These are phyloP conservation scores for Encephalitozoon romaleae DNA, from an alignment of 371 early-diverging fungal species.

Conservation along the genomic window DNA sequence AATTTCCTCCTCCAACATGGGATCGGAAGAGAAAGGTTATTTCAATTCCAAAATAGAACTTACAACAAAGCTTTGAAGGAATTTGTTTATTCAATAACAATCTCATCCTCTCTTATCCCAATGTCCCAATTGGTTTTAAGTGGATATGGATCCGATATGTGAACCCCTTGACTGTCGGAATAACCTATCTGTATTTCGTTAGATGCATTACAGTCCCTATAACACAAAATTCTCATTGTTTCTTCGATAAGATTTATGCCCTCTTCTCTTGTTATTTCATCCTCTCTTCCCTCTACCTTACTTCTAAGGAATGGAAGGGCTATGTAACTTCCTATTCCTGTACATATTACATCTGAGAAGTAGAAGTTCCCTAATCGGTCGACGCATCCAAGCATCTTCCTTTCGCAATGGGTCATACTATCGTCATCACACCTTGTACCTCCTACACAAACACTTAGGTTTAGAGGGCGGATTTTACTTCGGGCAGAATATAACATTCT, in stretches of 20 bases:
- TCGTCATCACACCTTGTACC: conserved; percentile 62
- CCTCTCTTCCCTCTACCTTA: conserved; percentile 44
- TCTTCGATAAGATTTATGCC: conserved; percentile 75
- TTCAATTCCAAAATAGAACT: background rate
- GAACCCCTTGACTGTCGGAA: background rate
- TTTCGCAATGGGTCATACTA: background rate
- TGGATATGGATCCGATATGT: conserved; percentile 65
- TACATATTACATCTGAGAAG: conserved; percentile 76
- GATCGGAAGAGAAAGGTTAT: background rate
- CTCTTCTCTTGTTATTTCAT: conserved; percentile 69
- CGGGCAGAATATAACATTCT: conserved; percentile 81
- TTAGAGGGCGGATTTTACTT: conserved; percentile 79
- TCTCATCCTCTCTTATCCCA: conserved; percentile 58
- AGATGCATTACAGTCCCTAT: conserved; percentile 85
- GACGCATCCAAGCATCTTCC: conserved; percentile 80
- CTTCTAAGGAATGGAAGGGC: conserved; percentile 83
- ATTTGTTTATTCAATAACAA: conserved; percentile 30
- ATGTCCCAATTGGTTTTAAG: conserved; percentile 82
- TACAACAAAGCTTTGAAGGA: background rate
- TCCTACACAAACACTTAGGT: conserved; percentile 82
- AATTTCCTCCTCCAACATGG: background rate
- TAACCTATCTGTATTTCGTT: conserved; percentile 68
- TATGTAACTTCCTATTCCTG: conserved; percentile 85
- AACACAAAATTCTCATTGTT: conserved; percentile 81
- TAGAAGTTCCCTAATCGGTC: conserved; percentile 89